Percentiles rank a stretch among this genome's conserved stretches.
Conservation (phyloP, 768 basidiomycete genomes). For the Coprinopsis strossmayeri region DNA sequence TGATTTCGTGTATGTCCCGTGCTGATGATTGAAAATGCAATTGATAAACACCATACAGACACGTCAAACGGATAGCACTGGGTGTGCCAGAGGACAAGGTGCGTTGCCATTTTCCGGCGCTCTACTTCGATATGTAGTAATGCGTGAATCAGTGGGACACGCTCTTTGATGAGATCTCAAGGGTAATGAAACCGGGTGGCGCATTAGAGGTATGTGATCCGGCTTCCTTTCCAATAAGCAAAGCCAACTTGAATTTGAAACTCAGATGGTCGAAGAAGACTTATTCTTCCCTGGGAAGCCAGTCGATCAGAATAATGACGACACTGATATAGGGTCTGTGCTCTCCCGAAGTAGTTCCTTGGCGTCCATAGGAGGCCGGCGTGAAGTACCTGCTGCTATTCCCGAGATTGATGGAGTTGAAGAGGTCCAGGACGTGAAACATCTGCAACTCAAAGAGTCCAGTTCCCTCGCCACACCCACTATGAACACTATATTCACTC, state of each 20-base stretch:
- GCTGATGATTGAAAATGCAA: constrained; percentile 4
- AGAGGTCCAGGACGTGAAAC: not conserved
- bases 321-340: constrained; percentile 18
- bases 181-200: constrained; percentile 72
- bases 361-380: constrained; percentile 7
- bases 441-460: not conserved
- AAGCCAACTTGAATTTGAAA: not conserved
- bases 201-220: constrained; percentile 50
- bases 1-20: constrained; percentile 58
- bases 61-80: constrained; percentile 63
- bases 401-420: not conserved
- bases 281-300: constrained; percentile 60
- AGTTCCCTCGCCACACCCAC: constrained; percentile 2
- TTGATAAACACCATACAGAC: constrained; percentile 30
- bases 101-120: constrained; percentile 7
- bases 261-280: constrained; percentile 73
- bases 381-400: not conserved
- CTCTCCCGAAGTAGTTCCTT: constrained; percentile 17
- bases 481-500: not conserved
- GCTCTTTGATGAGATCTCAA: constrained; percentile 60
- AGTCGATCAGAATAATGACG: constrained; percentile 28
- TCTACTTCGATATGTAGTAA: not conserved
- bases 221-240: not conserved
- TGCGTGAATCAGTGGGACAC: constrained; percentile 47
- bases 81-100: constrained; percentile 77